A percentile compares a stretch with the other conserved stretches of the same genome.
Evolutionary conservation across 1,139 yeast genomes (phyloP).

Genomic region (Nakaseomyces sp.): DNA sequence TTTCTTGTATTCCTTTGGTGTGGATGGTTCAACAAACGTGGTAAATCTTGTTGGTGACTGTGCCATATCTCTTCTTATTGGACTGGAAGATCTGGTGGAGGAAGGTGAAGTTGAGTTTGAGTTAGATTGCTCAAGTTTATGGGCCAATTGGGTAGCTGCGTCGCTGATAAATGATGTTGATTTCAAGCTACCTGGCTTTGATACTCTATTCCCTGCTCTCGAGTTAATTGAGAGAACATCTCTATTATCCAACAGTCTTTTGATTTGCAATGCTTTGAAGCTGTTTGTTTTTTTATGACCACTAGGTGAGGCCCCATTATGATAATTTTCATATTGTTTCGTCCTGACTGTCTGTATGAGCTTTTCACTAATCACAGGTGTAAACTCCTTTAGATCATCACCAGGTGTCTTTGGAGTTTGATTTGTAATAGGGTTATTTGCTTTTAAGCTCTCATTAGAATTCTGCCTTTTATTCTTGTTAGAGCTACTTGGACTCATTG

Average conservation of each 20-base stretch:
- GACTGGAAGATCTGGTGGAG: slow-evolving; percentile 5
- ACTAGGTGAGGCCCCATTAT: slow-evolving; percentile 6
- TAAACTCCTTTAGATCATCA: slow-evolving; percentile 13
- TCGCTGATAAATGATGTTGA: slow-evolving; percentile 6
- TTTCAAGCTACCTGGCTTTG: slow-evolving; percentile 6
- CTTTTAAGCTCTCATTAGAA: not conserved
- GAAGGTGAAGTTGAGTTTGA: slow-evolving; percentile 6
- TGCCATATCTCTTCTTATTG: not conserved
- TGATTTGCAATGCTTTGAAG: slow-evolving; percentile 31
- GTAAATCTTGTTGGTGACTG: slow-evolving; percentile 2
- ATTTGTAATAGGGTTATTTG: not conserved
- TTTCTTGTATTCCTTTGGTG: slow-evolving; percentile 6
- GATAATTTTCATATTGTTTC: slow-evolving; percentile 7
- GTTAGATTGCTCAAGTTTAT: slow-evolving; percentile 9
- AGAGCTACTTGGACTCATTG: slow-evolving; percentile 22
- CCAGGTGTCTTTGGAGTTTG: slow-evolving; percentile 3
- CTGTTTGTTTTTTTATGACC: slow-evolving; percentile 31
- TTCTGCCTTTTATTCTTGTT: slow-evolving; percentile 5
- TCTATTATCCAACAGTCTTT: slow-evolving; percentile 26
- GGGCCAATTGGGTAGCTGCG: slow-evolving; percentile 11
- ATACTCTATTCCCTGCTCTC: slow-evolving; percentile 11
- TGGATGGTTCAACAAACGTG: slow-evolving; percentile 6
- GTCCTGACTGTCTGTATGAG: slow-evolving; percentile 25
- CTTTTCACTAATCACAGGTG: slow-evolving; percentile 29
- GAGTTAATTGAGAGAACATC: slow-evolving; percentile 25